Evolutionary conservation across 2,329 filamentous ascomycete genomes (phyloP), one percentile per base, ranked within the genome.

Genomic region (Pestalotiopsis sp.): DNA sequence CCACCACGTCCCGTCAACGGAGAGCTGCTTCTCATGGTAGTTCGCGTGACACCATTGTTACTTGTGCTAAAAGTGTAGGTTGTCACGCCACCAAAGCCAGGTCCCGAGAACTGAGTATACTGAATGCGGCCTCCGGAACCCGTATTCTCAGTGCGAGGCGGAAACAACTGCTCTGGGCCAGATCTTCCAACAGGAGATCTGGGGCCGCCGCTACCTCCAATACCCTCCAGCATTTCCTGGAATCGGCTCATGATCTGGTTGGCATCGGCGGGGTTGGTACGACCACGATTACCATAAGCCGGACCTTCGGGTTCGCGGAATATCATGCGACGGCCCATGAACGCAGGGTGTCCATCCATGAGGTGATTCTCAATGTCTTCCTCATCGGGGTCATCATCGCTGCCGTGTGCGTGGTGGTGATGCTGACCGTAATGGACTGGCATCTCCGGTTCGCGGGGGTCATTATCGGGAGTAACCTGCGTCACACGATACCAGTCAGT

Each of bases 361-460:
- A 83, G 62, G 49, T 85, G 81, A 36, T 89, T 84, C 27, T 89
- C 86, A 69, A 90, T 87, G 73, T 90, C 86, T 31, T 81, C 85
- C 72, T 89, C 87, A 14, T 89, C 88, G 1, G 87, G 87, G 69
- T 90, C 89, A 2, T 87, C 87, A 69, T 86, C 82, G 65, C 81
- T 77, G 63, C 81, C 79, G 61, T 73, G 68, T 7, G 56, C 67
- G 58, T 71, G 69, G 56, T 70, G 75, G 52, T 70, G 72, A n/a
- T 73, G 74, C 23, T 64, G 66, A 63, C 39, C 68, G 17, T 72
- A 67, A n/a, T 71, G 69, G 66, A 78, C 77, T 45, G 78, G 73
- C 5, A 79, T 78, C 25, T 79, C 74, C 38, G 78, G 72, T 2
- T 79, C 73, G 70, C 92, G 87, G 11, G 92, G 92, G 73, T 94